Base-by-base conservation (phyloP, 805 yeast species). In the Candida dajiaensis region DNA sequence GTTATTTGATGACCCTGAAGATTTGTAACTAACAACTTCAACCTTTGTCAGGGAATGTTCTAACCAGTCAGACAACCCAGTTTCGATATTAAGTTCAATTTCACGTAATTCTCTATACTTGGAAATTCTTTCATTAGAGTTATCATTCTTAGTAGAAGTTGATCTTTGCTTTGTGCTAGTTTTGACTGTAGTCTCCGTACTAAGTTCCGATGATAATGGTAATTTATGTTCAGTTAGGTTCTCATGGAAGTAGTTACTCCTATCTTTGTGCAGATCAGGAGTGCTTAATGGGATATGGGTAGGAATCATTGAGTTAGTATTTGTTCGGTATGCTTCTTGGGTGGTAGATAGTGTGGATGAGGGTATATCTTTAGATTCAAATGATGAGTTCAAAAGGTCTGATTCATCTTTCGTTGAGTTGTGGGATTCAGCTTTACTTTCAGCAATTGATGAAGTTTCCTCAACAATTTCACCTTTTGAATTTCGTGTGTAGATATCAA, bases 1-100 rank as follows among this genome's bases (percentile, higher is more conserved):
- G 50, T 53, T 72, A 28, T 39, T 25, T 67, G 63, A 59, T 61
- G 59, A 44, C 51, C 62, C 48, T 53, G 48, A 48, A 46, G 63
- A 43, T 59, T 66, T 33, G 50, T 62, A 50, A 11, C 46, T 42
- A 13, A 49, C 55, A 20, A 56, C 47, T 20, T 67, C 69, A 11
- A 62, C 57, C 2, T 67, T 59, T 20, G 62, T 61, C 33, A 68
- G 43, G 0, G 72, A 61, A 44, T 61, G 63, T 23, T 58, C 51
- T 12, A 81, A 67, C 83, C 86, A 83, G 2, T 70, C 66, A 21
- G 71, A 71, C n/a, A 83, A 62, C 1, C 87, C 87, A 0, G 82
- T 71, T 43, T 81, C 81, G 50, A 69, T 72, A 7, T 65, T 67
- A 1, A 61, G 47, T 45, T 73, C 78, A 47, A 67, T 72, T 20